Evolutionary conservation across 2,329 filamentous ascomycete species (phyloP).

Genomic region (Penicillium concentricum): DNA sequence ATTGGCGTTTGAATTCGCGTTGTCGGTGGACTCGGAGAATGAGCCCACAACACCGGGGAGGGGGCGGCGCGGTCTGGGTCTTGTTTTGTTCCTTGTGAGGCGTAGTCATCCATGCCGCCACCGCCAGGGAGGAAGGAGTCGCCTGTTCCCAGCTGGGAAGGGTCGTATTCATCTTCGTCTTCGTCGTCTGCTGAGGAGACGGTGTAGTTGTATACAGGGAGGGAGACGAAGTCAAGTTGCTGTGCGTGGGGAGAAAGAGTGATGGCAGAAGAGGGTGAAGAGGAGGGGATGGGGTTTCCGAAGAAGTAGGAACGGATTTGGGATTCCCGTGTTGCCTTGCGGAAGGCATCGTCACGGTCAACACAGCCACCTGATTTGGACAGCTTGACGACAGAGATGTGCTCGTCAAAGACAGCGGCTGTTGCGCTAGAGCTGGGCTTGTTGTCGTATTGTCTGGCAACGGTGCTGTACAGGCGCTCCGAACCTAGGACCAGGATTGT

Average conservation of each 20-base stretch:
- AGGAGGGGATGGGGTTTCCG: conserved; percentile 58
- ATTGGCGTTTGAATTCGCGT: conserved; percentile 18
- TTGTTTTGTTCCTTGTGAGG: conserved; percentile 15
- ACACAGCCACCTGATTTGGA: conserved; percentile 85
- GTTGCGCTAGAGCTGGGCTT: conserved; percentile 49
- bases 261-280: conserved; percentile 52
- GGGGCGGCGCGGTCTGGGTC: conserved; percentile 15
- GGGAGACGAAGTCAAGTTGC: conserved; percentile 71
- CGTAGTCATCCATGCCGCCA: conserved; percentile 24
- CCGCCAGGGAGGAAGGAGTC: conserved; percentile 40
- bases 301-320: conserved; percentile 94
- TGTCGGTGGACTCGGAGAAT: conserved; percentile 13
- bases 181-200: conserved; percentile 56
- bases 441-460: conserved; percentile 66
- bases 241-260: conserved; percentile 86
- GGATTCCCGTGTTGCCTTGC: conserved; percentile 70
- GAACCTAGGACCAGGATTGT: conserved; percentile 80
- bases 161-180: conserved; percentile 50
- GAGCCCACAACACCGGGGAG: conserved; percentile 25
- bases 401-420: conserved; percentile 56
- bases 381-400: conserved; percentile 72
- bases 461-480: conserved; percentile 70
- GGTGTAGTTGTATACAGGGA: conserved; percentile 70
- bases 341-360: conserved; percentile 69
- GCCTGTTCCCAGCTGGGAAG: conserved; percentile 31